Evolutionary conservation across 2,329 filamentous ascomycete genomes (phyloP), one percentile per base, ranked within the genome.

Genomic region (Tolypocladium tundrense): DNA sequence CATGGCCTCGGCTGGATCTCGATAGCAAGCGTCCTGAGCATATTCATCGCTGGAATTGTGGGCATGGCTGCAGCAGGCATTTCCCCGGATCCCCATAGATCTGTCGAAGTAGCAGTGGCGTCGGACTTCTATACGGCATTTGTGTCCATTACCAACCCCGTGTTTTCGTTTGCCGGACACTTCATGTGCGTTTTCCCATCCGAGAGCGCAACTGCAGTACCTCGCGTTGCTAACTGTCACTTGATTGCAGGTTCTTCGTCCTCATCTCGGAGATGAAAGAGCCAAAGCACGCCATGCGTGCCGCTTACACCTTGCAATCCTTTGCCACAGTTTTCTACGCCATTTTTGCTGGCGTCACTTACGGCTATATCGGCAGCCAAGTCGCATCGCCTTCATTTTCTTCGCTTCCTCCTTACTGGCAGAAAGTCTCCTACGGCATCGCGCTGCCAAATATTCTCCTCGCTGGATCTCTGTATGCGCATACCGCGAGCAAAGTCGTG

Each of bases 191-290:
- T 24, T 50, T 55, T 33, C 24, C 14, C 45, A 35, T 10, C 24
- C 45, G 13, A 14, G 5, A 5, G 13, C 43, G 42, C 13, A 43
- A 43, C 9, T 14, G 3, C 6, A 16, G 13, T 14, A 16, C 43
- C 14, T 11, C 16, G 21, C 11, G 27, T 33, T 33, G 16, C 6
- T 50, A n/a, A 50, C 16, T 8, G 24, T n/a, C 14, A 8, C 14
- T 33, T 11, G 45, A 33, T 19, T 37, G n/a, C 56, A 63, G 62
- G 60, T 81, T 81, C 65, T 81, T 81, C 67, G 74, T 79, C 53
- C 70, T 81, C 40, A 77, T 81, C 43, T 79, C 77, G 0, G 79
- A 82, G 63, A 80, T 82, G 78, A 74, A 73, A 60, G 68, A 70
- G 45, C 79, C 79, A 6, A 70, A 73, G 56, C 77, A 81, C 55